phyloP scores from a whole-genome alignment of 495 filamentous ascomycete species.

The Lophiostoma macrostomum region DNA sequence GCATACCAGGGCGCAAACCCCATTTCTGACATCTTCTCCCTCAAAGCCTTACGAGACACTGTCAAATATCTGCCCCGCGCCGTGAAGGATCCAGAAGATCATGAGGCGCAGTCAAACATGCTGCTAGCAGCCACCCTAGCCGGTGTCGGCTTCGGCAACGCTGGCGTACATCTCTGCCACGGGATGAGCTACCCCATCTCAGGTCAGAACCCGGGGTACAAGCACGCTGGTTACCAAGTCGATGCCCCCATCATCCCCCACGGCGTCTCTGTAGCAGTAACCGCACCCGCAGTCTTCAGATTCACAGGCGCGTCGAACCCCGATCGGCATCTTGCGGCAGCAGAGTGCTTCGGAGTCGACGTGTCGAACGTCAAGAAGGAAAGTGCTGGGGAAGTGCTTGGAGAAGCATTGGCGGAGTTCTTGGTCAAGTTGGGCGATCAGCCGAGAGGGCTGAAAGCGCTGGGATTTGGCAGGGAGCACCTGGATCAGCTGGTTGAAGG shows the following conservation, averaged over 20 bases:
- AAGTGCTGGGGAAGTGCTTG: constrained; percentile 80
- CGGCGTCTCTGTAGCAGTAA: constrained; percentile 92
- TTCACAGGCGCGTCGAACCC: constrained; percentile 91
- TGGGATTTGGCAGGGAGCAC: constrained; percentile 74
- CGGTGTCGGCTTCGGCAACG: constrained; percentile 95
- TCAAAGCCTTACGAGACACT: constrained; percentile 73
- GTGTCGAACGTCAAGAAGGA: constrained; percentile 79
- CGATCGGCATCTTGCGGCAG: constrained; percentile 82
- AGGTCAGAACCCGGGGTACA: constrained; percentile 86
- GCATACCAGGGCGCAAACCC: constrained; percentile 98
- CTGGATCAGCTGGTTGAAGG: constrained; percentile 84
- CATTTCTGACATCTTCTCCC: constrained; percentile 92
- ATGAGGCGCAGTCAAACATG: constrained; percentile 91
- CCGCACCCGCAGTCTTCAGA: constrained; percentile 87
- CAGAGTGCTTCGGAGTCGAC: constrained; percentile 88
- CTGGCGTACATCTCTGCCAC: constrained; percentile 94
- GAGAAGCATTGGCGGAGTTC: constrained; percentile 76
- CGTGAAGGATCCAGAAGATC: constrained; percentile 80
- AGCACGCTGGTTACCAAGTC: constrained; percentile 78
- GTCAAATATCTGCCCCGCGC: constrained; percentile 89
- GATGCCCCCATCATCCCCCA: constrained; percentile 81
- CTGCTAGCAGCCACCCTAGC: constrained; percentile 89
- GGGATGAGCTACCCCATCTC: constrained; percentile 97
- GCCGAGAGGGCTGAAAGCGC: constrained; percentile 75
- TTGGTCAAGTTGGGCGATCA: constrained; percentile 81